Evolutionary conservation across 495 filamentous ascomycete species (phyloP).

Genomic region (Lineolata rhizophorae): DNA sequence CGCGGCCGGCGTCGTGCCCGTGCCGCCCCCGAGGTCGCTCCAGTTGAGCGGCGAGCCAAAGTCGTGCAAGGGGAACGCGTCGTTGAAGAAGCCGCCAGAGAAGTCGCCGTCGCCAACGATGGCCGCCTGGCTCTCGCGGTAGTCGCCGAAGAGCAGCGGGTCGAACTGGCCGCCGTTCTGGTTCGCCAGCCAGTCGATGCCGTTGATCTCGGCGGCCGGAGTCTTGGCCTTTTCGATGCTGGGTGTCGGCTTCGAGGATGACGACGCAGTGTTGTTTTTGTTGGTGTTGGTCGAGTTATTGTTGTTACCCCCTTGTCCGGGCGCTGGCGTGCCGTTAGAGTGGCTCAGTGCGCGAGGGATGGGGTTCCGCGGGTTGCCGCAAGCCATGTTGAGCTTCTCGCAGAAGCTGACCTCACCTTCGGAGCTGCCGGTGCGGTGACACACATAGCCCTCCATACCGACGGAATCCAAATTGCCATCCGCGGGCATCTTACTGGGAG

Average conservation of each 20-base stretch:
- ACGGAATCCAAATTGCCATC: constrained; percentile 33
- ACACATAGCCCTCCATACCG: constrained; percentile 23
- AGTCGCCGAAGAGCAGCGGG: constrained; percentile 78
- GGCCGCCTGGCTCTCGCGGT: constrained; percentile 74
- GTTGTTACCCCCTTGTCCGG: not conserved
- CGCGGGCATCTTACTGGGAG: constrained; percentile 20
- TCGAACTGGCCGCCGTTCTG: constrained; percentile 82
- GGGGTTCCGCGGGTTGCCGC: constrained; percentile 47
- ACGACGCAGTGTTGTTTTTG: no score
- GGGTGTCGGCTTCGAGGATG: constrained; percentile 2
- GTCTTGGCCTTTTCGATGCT: constrained; percentile 12
- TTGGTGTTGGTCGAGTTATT: not conserved
- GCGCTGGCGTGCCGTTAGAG: constrained; percentile 14
- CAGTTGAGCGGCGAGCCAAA: constrained; percentile 56
- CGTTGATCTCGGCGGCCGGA: constrained; percentile 14
- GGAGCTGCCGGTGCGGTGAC: constrained; percentile 17
- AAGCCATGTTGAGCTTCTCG: constrained; percentile 49
- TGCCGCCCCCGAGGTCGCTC: constrained; percentile 18
- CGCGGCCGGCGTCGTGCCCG: constrained; percentile 14
- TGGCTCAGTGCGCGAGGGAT: constrained; percentile 25
- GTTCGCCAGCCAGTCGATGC: constrained; percentile 56
- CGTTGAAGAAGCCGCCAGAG: constrained; percentile 57
- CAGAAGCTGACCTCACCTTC: constrained; percentile 43
- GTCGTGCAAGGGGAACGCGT: constrained; percentile 60
- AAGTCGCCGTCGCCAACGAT: constrained; percentile 42